Base-by-base conservation (phyloP, 2,329 filamentous ascomycete genomes). In the Domatiomyces catenatus region DNA sequence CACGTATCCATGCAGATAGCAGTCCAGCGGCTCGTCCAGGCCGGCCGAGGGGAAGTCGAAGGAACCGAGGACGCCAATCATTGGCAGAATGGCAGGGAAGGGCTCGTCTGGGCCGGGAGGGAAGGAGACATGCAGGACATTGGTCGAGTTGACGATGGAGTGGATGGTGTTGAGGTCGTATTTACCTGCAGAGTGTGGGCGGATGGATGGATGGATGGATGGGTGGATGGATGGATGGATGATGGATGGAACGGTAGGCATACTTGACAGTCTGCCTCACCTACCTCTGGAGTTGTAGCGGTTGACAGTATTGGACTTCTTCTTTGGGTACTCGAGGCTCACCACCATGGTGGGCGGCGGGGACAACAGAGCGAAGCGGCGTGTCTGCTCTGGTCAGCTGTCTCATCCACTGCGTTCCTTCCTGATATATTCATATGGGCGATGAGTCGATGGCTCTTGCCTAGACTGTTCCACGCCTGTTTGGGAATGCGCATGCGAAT, bases 1-100 rank as follows among this genome's bases (percentile, higher is more conserved):
- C 58, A 90, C 81, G 65, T 90, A 93, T 62, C 86, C 86, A 66
- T 94, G 87, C 6, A 94, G 75, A 64, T 93, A 93, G 54, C 83
- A 75, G 52, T 88, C 81, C 4, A 87, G 71, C 0, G 81, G 79
- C 56, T 87, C 80, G 48, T 75, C 72, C 17, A 76, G 65, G 48
- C 73, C 71, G 15, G 78, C 73, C 49, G 75, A 80, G 4, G 81
- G 81, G 52, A 70, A 69, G 7, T 72, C 72, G 63, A 82, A 92
- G 20, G 80, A 84, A 10, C 80, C 84, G 75, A 92, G 84, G 59
- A 85, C 80, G 48, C 85, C 86, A 60, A 93, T 85, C 86, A 93
- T 90, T 54, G 87, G 87, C 1, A 94, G 74, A 49, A 83, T 81
- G 48, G 79, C 77, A 2, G 86, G 86, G 62, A 89, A 92, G 1